Evolutionary conservation across 2,329 filamentous ascomycete genomes (phyloP).

Genomic region (Thermoascus crustaceus): DNA sequence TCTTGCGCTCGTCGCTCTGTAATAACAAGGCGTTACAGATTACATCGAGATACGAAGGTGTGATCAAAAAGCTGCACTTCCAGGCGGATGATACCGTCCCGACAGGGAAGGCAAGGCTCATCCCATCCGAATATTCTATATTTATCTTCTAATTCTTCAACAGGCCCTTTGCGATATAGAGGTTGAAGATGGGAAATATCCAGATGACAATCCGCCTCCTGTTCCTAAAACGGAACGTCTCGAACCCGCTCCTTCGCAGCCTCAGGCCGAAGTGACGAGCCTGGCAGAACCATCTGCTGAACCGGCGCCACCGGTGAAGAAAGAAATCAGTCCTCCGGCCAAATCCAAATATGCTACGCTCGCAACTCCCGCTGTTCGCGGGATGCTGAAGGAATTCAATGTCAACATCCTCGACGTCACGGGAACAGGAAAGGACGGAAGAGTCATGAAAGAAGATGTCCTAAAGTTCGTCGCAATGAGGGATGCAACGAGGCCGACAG

Average conservation of each 20-base stretch:
- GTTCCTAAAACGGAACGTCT: conserved; percentile 19
- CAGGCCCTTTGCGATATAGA: conserved; percentile 90
- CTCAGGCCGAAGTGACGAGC: conserved; percentile 11
- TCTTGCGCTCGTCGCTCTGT: background rate
- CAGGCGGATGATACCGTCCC: conserved; percentile 93
- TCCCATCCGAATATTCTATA: background rate
- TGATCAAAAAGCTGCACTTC: conserved; percentile 94
- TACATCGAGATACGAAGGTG: conserved; percentile 87
- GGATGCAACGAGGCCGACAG: conserved; percentile 30
- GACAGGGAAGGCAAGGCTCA: conserved; percentile 58
- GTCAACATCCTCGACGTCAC: conserved; percentile 69
- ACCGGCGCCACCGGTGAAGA: conserved; percentile 5
- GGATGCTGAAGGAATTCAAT: conserved; percentile 70
- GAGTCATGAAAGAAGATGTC: conserved; percentile 89
- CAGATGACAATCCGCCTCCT: conserved; percentile 43
- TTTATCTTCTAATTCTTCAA: conserved; percentile 7
- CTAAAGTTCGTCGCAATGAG: conserved; percentile 57
- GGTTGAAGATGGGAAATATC: conserved; percentile 67
- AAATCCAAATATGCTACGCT: conserved; percentile 61
- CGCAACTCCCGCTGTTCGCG: conserved; percentile 86
- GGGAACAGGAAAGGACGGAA: conserved; percentile 82
- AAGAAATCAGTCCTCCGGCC: conserved; percentile 8
- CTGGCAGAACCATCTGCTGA: conserved; percentile 7
- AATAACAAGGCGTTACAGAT: conserved; percentile 56
- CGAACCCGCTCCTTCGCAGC: conserved; percentile 11